Conservation (phyloP, 768 basidiomycete genomes). For the Vararia minispora region DNA sequence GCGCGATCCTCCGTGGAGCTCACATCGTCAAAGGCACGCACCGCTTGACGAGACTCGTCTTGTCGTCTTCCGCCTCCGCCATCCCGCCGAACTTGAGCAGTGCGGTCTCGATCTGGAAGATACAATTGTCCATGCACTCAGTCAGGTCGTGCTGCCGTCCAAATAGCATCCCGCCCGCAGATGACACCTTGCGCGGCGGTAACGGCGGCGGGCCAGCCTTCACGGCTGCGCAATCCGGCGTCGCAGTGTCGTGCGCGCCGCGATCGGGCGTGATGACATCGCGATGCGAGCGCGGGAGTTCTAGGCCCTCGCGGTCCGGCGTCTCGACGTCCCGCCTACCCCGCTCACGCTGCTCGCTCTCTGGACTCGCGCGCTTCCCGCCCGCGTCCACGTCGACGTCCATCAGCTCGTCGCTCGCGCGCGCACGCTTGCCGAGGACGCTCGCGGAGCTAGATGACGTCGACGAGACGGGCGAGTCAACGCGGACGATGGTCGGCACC, state of each 20-base stretch:
- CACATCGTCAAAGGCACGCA: constrained; percentile 20
- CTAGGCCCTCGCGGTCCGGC: constrained; percentile 14
- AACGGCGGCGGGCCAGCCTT: too few relatives aligned
- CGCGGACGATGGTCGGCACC: background rate
- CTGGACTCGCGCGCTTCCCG: constrained; percentile 21
- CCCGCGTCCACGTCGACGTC: constrained; percentile 47
- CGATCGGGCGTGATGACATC: constrained; percentile 9
- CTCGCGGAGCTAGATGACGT: constrained; percentile 26
- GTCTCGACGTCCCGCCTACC: constrained; percentile 13
- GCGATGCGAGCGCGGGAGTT: constrained; percentile 5
- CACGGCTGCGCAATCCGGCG: too few relatives aligned
- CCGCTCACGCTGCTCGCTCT: constrained; percentile 2
- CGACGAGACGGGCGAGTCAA: constrained; percentile 12
- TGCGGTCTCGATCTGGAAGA: constrained; percentile 97
- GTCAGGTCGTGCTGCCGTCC: constrained; percentile 94
- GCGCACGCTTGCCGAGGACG: constrained; percentile 60
- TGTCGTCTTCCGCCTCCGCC: constrained; percentile 36
- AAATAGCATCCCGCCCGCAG: background rate
- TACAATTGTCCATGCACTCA: constrained; percentile 98
- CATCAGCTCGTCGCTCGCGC: constrained; percentile 28
- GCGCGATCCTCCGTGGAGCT: background rate
- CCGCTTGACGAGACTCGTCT: constrained; percentile 78
- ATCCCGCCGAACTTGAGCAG: constrained; percentile 60
- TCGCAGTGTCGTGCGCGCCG: too few relatives aligned
- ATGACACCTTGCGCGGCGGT: constrained; percentile 36